phyloP scores from a whole-genome alignment of 306 rosid genomes.

The Cucurbita pepo region DNA sequence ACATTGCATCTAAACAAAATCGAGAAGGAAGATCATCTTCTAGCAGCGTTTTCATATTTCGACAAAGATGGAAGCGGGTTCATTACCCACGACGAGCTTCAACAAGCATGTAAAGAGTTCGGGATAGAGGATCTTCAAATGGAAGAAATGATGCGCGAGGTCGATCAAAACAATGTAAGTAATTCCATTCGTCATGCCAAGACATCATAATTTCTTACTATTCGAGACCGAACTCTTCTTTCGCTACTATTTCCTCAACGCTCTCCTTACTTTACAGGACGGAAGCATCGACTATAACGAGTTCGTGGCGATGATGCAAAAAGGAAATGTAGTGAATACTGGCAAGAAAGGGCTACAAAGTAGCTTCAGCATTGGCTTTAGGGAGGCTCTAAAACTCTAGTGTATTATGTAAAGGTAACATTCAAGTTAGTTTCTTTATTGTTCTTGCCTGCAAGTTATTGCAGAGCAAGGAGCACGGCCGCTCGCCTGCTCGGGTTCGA shows the following conservation, averaged over 20 bases:
- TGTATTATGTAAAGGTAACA: background rate
- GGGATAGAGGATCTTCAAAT: slow-evolving; percentile 66
- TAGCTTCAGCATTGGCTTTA: slow-evolving; percentile 58
- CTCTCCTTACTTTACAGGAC: slow-evolving; percentile 39
- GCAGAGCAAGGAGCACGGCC: background rate
- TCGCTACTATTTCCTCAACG: background rate
- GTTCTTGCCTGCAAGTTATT: slow-evolving; percentile 1
- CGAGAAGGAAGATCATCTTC: slow-evolving; percentile 86
- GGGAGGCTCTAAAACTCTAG: slow-evolving; percentile 44
- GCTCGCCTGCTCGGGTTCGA: background rate
- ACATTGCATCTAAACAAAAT: slow-evolving; percentile 81
- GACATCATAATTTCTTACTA: background rate
- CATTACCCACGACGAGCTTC: slow-evolving; percentile 89
- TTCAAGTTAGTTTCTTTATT: slow-evolving; percentile 1
- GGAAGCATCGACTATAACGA: slow-evolving; percentile 91
- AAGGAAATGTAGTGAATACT: slow-evolving; percentile 41
- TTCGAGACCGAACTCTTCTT: background rate
- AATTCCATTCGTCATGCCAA: background rate
- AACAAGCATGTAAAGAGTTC: slow-evolving; percentile 89
- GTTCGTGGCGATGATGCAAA: slow-evolving; percentile 97
- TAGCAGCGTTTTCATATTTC: slow-evolving; percentile 83
- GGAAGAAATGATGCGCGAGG: slow-evolving; percentile 84
- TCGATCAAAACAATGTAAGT: slow-evolving; percentile 87
- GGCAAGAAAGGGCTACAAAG: slow-evolving; percentile 59
- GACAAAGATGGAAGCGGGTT: slow-evolving; percentile 95